Evolutionary conservation across 768 basidiomycete genomes (phyloP), one percentile per base, ranked within the genome.

Genomic region (Collybia nuda): DNA sequence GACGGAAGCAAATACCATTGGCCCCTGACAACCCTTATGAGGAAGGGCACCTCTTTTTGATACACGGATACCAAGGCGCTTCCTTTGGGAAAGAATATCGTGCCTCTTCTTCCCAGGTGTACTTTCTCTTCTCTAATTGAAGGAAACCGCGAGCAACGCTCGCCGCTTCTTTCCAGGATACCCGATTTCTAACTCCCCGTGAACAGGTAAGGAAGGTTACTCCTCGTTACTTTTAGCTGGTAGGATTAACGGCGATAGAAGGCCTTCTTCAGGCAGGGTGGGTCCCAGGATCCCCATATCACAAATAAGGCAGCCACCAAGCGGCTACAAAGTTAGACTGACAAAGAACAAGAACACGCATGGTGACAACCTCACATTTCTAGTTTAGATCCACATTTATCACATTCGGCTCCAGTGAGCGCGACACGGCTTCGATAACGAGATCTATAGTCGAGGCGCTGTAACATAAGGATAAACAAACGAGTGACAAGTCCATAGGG

Each of bases 191-290:
- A 39, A 46, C 44, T 32, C n/a, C 47, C 29, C 24, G 24, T 35
- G 26, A 40, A 52, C 42, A 35, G 18, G 32, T 32, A 49, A 42
- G 53, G 44, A 45, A 48, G 24, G 15, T 49, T 32, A 14, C 38
- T 52, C 35, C 17, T 50, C 44, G 53, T 40, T 6, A 22, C 52
- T 48, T 48, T 53, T 44, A 48, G 38, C 47, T 53, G 24, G 36
- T 41, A 19, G 36, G 22, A 48, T 21, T 32, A 8, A 38, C n/a
- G 2, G 41, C 32, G 38, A 48, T 22, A 32, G 43, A 37, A 54
- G 53, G 29, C 39, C 28, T 45, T 45, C 32, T 45, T 44, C 26
- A 35, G 12, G 15, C 29, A 14, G 24, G 18, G 15, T 35, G 24
- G 47, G 7, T 48, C 38, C 15, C 47, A 15, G 28, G 28, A 32